Percentiles rank a stretch among this genome's conserved stretches.
Evolutionary conservation across 169 alveolate genomes (phyloP).

Genomic region (Cystoisospora suis): DNA sequence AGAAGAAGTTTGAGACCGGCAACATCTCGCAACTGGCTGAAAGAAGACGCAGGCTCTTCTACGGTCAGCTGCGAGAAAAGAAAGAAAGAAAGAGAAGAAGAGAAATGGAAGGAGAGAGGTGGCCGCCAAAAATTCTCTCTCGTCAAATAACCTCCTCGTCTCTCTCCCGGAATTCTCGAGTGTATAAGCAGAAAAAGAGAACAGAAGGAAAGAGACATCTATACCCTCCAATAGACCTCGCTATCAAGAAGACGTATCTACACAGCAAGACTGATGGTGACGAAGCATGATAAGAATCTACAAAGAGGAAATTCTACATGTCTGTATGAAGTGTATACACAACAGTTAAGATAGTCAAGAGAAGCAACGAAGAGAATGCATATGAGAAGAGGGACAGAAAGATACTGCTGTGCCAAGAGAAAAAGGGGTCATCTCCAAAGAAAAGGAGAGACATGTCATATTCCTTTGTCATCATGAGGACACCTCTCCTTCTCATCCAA

Average conservation of each 20-base stretch:
- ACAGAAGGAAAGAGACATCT: too few relatives aligned
- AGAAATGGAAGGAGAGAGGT: background rate
- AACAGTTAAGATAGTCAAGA: too few relatives aligned
- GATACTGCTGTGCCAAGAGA: background rate
- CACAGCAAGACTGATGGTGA: too few relatives aligned
- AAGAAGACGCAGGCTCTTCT: conserved; percentile 44
- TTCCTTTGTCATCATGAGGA: background rate
- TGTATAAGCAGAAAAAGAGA: too few relatives aligned
- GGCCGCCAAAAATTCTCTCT: too few relatives aligned
- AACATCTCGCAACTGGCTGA: conserved; percentile 45
- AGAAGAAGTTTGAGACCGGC: conserved; percentile 20
- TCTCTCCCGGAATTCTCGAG: too few relatives aligned
- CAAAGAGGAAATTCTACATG: background rate
- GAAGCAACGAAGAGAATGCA: too few relatives aligned
- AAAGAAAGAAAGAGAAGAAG: background rate
- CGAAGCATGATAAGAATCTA: background rate
- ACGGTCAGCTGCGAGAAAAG: conserved; percentile 24
- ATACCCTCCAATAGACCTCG: too few relatives aligned
- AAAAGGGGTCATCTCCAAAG: background rate
- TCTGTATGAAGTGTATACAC: background rate
- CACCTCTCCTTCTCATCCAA: background rate
- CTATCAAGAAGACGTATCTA: too few relatives aligned
- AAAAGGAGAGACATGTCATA: background rate
- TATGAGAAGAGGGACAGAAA: background rate
- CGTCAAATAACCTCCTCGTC: too few relatives aligned